Evolutionary conservation across 331 rosid genomes (phyloP), one percentile per base, ranked within the genome.

Genomic region (Phaseolus coccineus): DNA sequence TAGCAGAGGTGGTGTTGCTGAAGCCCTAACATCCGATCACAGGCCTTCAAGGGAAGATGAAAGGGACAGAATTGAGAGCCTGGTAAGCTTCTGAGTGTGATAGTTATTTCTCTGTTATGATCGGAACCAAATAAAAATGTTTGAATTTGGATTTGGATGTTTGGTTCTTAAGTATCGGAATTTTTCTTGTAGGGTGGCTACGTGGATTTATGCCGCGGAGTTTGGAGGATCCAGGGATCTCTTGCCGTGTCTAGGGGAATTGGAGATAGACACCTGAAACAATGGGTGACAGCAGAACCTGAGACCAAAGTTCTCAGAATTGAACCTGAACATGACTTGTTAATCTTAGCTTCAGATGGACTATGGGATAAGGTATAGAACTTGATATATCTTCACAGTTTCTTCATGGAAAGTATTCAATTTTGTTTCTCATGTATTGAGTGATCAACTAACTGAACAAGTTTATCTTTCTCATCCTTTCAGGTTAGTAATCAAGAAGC

Each of bases 401-500:
- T 66, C 19, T 56, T 47, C 22, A 35, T 16, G 6, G 4, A n/a
- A 68, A 61, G 6, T 53, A 11, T 58, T 69, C 27, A 6, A 31
- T 31, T 13, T 8, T n/a, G 35, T 69, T 68, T 6, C 42, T 44
- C 28, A 50, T 13, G 25, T 33, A 39, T 70, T 55, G 76, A 52
- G 4, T 39, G 71, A 33, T 68, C 48, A 15, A 46, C 79, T 69
- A 19, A 47, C 81, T 82, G 52, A 85, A 16, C 55, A 70, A 47
- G 30, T 63, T 74, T 64, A 19, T 51, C 16, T 58, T 58, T 19
- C 53, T 62, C 77, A 16, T 79, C 39, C 44, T 83, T 84, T 81
- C 93, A 92, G 97, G 96, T 93, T 70, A 79, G 84, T 63, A 90
- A 88, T 56, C 97, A 94, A 80, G 98, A 94, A 85, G 98, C 98